A percentile compares a stretch with the other conserved stretches of the same genome.
phyloP scores from a whole-genome alignment of 352 stramenopile genomes.

The Pythium phragmiticola region DNA sequence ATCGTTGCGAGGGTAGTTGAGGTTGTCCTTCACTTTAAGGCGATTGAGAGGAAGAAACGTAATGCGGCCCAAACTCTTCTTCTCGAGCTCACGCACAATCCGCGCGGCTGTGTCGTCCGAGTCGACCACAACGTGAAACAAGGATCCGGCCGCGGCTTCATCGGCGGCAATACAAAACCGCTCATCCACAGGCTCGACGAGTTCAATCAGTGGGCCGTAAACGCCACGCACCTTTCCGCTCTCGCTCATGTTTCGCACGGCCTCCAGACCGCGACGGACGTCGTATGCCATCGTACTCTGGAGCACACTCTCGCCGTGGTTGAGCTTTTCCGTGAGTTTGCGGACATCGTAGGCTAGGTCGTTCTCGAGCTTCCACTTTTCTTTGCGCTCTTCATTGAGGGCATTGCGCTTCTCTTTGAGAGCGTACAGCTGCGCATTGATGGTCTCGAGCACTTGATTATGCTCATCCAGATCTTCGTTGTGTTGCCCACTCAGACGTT shows the following conservation, averaged over 20 bases:
- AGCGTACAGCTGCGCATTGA: slow-evolving; percentile 51
- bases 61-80: slow-evolving; percentile 92
- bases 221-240: slow-evolving; percentile 73
- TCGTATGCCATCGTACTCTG: slow-evolving; percentile 86
- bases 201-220: slow-evolving; percentile 96
- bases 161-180: slow-evolving; percentile 95
- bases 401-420: slow-evolving; percentile 82
- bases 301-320: slow-evolving; percentile 71
- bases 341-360: slow-evolving; percentile 74
- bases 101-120: slow-evolving; percentile 94
- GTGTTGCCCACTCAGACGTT: slow-evolving; percentile 46
- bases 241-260: slow-evolving; percentile 86
- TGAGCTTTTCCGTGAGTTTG: slow-evolving; percentile 67
- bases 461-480: slow-evolving; percentile 52
- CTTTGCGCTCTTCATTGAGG: slow-evolving; percentile 77
- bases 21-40: slow-evolving; percentile 84
- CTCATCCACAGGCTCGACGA: slow-evolving; percentile 87
- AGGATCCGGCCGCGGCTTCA: slow-evolving; percentile 92
- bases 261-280: slow-evolving; percentile 81
- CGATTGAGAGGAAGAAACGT: slow-evolving; percentile 97
- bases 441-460: slow-evolving; percentile 47
- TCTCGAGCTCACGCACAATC: slow-evolving; percentile 95
- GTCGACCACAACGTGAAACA: slow-evolving; percentile 99
- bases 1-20: slow-evolving; percentile 73
- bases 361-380: slow-evolving; percentile 81